A percentile compares a stretch with the other conserved stretches of the same genome.
Conservation (phyloP, 1,284 basidiomycete species). For the Rhodotorula glutinis region DNA sequence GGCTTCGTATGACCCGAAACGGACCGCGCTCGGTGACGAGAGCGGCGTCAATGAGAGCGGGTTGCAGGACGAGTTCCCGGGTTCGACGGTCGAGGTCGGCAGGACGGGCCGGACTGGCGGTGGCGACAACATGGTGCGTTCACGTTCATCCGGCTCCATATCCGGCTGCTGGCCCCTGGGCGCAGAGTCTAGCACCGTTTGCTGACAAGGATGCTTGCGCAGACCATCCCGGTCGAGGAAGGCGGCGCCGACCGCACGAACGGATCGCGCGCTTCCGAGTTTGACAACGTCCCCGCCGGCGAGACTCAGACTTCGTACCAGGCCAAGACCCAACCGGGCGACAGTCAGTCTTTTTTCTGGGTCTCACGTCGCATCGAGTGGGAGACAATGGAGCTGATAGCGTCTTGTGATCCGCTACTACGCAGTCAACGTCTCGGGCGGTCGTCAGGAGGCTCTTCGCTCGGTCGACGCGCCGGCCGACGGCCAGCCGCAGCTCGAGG, state of each 20-base stretch:
- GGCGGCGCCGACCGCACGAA: constrained; percentile 9
- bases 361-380: too few relatives aligned
- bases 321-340: constrained; percentile 6
- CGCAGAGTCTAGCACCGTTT: too few relatives aligned
- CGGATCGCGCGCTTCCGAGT: background rate
- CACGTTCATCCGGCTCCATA: too few relatives aligned
- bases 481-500: constrained; percentile 11
- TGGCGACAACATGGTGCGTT: constrained; percentile 8
- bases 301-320: background rate
- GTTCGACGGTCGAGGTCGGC: constrained; percentile 1
- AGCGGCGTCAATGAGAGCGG: constrained; percentile 10
- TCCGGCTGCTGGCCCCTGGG: too few relatives aligned
- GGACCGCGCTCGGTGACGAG: background rate
- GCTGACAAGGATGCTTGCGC: too few relatives aligned
- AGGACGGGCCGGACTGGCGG: background rate
- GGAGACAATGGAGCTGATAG: too few relatives aligned
- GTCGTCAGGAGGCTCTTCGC: background rate
- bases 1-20: background rate
- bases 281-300: constrained; percentile 10
- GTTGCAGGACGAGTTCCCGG: constrained; percentile 3
- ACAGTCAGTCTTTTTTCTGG: constrained; percentile 7
- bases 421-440: constrained; percentile 14
- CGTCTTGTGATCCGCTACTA: too few relatives aligned
- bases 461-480: constrained; percentile 4
- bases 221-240: constrained; percentile 2